Conservation (phyloP, 768 basidiomycete genomes). For the Pleurotus platypus region DNA sequence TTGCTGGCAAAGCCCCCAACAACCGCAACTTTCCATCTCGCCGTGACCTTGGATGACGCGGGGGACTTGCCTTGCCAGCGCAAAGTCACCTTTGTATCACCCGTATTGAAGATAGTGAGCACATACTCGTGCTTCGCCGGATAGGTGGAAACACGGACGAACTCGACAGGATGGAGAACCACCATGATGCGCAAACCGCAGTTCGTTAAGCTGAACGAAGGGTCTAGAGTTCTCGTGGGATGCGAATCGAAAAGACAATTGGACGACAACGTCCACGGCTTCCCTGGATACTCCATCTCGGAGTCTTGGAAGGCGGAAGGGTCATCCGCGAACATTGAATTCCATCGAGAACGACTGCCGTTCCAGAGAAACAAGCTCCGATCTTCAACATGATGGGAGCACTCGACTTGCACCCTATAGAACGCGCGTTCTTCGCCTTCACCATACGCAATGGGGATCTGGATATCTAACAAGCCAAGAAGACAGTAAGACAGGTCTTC, state of each 20-base stretch:
- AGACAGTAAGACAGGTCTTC: constrained; percentile 4
- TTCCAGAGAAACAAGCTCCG: not conserved
- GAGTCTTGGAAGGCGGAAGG: constrained; percentile 26
- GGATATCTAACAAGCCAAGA: not conserved
- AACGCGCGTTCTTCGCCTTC: not conserved
- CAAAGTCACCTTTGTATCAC: not conserved
- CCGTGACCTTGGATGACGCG: not conserved
- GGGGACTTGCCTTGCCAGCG: not conserved
- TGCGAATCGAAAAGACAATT: too few species aligned
- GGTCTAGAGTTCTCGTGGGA: not conserved
- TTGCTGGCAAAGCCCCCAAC: not conserved
- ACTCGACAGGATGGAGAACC: not conserved
- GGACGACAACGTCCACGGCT: not conserved
- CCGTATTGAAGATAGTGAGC: not conserved
- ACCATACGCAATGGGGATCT: not conserved
- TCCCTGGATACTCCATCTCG: not conserved
- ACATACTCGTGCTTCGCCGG: not conserved
- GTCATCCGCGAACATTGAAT: not conserved
- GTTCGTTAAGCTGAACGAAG: not conserved
- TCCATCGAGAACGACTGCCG: not conserved
- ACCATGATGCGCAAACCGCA: not conserved
- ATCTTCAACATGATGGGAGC: not conserved
- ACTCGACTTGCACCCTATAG: not conserved
- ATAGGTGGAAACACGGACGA: not conserved
- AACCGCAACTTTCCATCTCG: not conserved